Percentiles rank a stretch among this genome's conserved stretches.
These are phyloP conservation scores for Ulota crispa DNA, from an alignment of 225 moss, liverwort and hornwort genomes.

Conservation along the genomic window DNA sequence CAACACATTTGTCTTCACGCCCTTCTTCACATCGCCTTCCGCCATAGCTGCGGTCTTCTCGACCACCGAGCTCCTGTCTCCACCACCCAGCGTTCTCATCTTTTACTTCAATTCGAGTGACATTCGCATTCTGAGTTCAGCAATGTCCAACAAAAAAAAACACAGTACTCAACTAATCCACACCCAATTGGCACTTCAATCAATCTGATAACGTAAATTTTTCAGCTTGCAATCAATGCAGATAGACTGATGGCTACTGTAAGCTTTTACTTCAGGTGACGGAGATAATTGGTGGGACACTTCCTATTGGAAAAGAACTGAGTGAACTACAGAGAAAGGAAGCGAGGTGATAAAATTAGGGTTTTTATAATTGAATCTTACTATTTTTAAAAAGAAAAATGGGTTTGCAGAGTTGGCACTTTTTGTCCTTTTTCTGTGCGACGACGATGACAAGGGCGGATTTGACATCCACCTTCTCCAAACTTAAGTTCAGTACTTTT, in stretches of 20 bases:
- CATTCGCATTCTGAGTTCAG: not conserved
- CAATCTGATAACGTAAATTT: no score
- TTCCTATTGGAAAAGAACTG: not conserved
- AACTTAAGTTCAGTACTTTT: not conserved
- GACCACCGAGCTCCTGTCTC: not conserved
- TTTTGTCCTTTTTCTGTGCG: conserved; percentile 3
- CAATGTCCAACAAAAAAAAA: not conserved
- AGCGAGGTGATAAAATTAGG: conserved; percentile 2
- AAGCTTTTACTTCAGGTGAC: not conserved
- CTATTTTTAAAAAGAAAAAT: not conserved
- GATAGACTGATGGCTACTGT: not conserved
- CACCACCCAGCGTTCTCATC: not conserved
- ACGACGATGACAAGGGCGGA: conserved; percentile 9
- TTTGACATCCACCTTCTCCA: not conserved
- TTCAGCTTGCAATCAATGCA: not conserved
- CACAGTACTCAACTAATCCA: not conserved
- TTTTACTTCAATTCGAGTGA: not conserved
- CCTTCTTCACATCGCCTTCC: conserved; percentile 20
- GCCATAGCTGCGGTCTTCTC: conserved; percentile 16
- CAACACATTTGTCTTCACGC: conserved; percentile 19
- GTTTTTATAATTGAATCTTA: not conserved
- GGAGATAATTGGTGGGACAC: not conserved
- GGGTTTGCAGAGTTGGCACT: not conserved
- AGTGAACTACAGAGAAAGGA: not conserved
- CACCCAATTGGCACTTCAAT: not conserved